Conservation (phyloP, 164 flowering plant genomes). For the Umbilicus rupestris region DNA sequence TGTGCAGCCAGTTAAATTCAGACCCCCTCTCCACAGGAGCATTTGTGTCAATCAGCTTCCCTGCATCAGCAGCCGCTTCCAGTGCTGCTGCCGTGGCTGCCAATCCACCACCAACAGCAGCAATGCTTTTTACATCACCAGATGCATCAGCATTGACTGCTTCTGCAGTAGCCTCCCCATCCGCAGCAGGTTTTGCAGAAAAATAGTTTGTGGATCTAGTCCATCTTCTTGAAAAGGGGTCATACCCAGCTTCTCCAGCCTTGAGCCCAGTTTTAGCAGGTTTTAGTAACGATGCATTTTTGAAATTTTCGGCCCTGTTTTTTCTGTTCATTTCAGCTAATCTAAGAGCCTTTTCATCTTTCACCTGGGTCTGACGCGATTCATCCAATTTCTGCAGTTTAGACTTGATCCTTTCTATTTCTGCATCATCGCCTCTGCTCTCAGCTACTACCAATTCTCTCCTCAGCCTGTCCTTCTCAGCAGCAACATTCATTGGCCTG, state of each 20-base stretch:
- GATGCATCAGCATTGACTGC: constrained; percentile 21
- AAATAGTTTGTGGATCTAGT: constrained; percentile 79
- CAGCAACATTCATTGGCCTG: constrained; percentile 77
- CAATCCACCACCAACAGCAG: constrained; percentile 25
- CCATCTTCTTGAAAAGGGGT: constrained; percentile 96
- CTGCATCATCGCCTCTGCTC: constrained; percentile 51
- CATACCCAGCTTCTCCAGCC: constrained; percentile 93
- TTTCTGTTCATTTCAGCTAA: constrained; percentile 85
- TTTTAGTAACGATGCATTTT: constrained; percentile 71
- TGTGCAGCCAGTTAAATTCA: constrained; percentile 53
- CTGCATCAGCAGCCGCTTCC: constrained; percentile 89
- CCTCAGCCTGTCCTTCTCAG: constrained; percentile 57
- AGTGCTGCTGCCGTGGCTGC: constrained; percentile 75
- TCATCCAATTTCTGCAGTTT: constrained; percentile 65
- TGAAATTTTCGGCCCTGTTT: constrained; percentile 84
- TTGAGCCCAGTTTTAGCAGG: constrained; percentile 54
- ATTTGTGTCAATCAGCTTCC: constrained; percentile 83
- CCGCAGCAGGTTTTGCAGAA: constrained; percentile 36
- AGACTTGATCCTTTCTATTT: constrained; percentile 59
- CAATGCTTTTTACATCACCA: constrained; percentile 14
- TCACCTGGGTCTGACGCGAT: constrained; percentile 34
- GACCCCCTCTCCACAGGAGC: constrained; percentile 95
- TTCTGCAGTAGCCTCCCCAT: constrained; percentile 19
- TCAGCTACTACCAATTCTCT: constrained; percentile 45
- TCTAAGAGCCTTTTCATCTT: constrained; percentile 64